Evolutionary conservation across 2,329 filamentous ascomycete genomes (phyloP), one percentile per base, ranked within the genome.

Genomic region (Ophiostoma triangulosporum): DNA sequence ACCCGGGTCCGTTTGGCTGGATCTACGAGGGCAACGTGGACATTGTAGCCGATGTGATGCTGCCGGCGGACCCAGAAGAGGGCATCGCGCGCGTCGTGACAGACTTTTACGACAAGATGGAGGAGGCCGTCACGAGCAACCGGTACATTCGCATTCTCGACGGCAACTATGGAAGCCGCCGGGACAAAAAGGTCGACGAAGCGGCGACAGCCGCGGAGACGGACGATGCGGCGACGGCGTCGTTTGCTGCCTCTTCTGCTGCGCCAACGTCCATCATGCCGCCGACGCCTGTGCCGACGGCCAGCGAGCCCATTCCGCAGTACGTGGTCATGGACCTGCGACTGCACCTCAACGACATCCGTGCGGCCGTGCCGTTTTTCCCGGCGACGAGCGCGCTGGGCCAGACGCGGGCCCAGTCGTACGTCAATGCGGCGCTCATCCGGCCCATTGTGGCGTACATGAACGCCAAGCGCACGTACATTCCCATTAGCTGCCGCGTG

Each of bases 381-480:
- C 57, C 59, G n/a, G 48, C 57, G n/a, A 50, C 58, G 6, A 53
- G 56, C 33, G 53, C 55, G 20, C 54, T 61, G 2, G 59, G 59
- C 46, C 61, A 63, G 52, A 95, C 86, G 1, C 84, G 81, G 15
- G 86, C 96, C 64, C 79, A 97, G 49, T 94, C 88, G 1, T 98
- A 97, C 66, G 86, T 96, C 62, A 97, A 96, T 68, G 94, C 95
- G 66, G 89, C 93, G 1, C 81, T 97, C 4, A 88, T 97, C 33
- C 82, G 93, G 4, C 93, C 93, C 15, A 98, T 98, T 57, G 90
- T 98, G 38, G 93, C 93, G 6, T 98, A 97, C 66, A 97, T 98
- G 69, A 98, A 98, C 68, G 87, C 88, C 40, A 88, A 89, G 66
- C 84, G 84, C 64, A 95, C 91, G 0, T 97, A 95, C 64, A 97